A percentile compares a stretch with the other conserved stretches of the same genome.
These are phyloP conservation scores for Apiotrichum akiyoshidainum DNA, from an alignment of 1,284 basidiomycete species.

Conservation along the genomic window DNA sequence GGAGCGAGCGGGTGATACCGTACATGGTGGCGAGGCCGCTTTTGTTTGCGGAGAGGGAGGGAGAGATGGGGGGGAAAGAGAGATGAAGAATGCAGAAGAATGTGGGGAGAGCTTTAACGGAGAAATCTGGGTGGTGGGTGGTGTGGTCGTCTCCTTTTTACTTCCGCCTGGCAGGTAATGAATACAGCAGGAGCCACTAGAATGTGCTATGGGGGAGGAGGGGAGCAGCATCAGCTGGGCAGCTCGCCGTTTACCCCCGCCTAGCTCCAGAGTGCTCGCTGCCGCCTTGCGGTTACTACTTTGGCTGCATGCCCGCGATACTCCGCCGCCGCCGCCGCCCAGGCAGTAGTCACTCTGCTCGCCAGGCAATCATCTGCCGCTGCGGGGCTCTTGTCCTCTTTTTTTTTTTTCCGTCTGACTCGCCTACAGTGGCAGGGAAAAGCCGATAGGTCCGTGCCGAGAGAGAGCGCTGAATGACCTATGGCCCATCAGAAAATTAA, in stretches of 20 bases:
- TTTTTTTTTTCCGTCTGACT: background rate
- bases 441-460: constrained; percentile 9
- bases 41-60: constrained; percentile 8
- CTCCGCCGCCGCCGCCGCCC: no score
- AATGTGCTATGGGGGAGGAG: no score
- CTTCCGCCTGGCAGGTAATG: no score
- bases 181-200: no score
- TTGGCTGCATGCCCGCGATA: no score
- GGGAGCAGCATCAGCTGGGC: no score
- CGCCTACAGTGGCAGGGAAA: background rate
- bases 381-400: no score
- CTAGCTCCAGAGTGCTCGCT: no score
- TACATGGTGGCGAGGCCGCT: constrained; percentile 30
- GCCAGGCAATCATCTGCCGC: no score
- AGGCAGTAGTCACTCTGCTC: no score
- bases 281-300: no score
- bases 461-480: background rate
- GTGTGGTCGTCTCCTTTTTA: background rate
- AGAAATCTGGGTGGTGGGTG: background rate
- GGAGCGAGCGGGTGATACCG: constrained; percentile 40
- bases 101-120: background rate
- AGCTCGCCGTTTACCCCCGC: no score
- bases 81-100: constrained; percentile 7
- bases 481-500: background rate
- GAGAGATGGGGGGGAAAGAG: constrained; percentile 4